A percentile compares a stretch with the other conserved stretches of the same genome.
Conservation (phyloP, 2,329 filamentous ascomycete species). For the Arthrobotrys pseudoclavata region DNA sequence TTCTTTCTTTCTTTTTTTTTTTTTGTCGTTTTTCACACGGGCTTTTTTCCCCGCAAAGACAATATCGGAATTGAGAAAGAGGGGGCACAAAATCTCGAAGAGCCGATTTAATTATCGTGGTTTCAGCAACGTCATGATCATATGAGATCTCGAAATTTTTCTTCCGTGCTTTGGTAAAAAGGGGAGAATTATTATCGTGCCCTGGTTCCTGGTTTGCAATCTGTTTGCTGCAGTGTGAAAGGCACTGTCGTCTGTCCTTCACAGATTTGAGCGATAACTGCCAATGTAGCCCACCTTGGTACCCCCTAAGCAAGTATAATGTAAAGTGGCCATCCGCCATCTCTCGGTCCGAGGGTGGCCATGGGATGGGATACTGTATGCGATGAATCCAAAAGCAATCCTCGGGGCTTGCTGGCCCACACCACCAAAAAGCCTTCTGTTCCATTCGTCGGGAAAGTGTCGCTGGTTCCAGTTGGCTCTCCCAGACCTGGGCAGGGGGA, state of each 20-base stretch:
- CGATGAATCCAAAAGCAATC: constrained; percentile 38
- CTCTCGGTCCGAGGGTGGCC: constrained; percentile 55
- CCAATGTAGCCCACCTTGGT: not conserved
- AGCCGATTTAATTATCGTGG: constrained; percentile 39
- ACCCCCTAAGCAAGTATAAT: constrained; percentile 51
- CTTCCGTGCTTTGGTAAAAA: constrained; percentile 53
- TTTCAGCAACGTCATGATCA: constrained; percentile 60
- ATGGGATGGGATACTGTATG: constrained; percentile 14
- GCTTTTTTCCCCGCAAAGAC: constrained; percentile 31
- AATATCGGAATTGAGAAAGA: constrained; percentile 25
- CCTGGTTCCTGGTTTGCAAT: constrained; percentile 50
- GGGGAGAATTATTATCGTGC: constrained; percentile 53
- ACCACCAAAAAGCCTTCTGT: constrained; percentile 39
- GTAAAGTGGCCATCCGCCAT: constrained; percentile 25
- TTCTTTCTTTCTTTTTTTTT: not conserved
- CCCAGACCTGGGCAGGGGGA: constrained; percentile 57
- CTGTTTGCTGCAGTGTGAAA: constrained; percentile 26
- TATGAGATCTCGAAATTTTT: constrained; percentile 52
- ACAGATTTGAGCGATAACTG: constrained; percentile 31
- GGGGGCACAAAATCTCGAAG: constrained; percentile 18
- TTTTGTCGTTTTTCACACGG: not conserved
- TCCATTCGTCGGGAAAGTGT: constrained; percentile 55
- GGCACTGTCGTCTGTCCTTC: constrained; percentile 43
- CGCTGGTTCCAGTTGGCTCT: constrained; percentile 59
- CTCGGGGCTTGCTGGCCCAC: constrained; percentile 52